phyloP scores from a whole-genome alignment of 139 green algal species.

The Chlamydomonas urium region DNA sequence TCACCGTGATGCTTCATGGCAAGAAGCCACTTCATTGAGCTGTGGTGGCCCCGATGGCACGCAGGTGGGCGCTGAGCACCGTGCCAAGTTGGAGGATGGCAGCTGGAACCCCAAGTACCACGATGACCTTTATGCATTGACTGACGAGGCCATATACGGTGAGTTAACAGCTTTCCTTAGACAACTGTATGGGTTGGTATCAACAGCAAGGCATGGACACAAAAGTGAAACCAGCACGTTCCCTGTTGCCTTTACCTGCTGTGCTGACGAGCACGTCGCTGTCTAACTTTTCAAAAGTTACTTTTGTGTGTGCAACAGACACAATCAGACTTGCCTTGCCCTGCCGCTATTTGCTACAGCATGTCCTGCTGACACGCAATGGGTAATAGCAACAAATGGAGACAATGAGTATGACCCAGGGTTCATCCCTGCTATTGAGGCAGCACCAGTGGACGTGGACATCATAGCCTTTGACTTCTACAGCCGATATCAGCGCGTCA shows the following conservation, averaged over 20 bases:
- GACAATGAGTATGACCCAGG: constrained; percentile 75
- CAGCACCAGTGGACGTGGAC: constrained; percentile 32
- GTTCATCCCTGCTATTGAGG: constrained; percentile 44
- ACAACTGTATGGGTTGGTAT: too few species aligned
- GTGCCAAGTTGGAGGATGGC: constrained; percentile 35
- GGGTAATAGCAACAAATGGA: constrained; percentile 80
- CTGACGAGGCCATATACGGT: constrained; percentile 68
- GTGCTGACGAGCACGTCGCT: too few species aligned
- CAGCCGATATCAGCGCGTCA: constrained; percentile 70
- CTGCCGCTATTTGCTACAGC: constrained; percentile 31
- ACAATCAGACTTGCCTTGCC: background rate
- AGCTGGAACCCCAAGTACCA: constrained; percentile 67
- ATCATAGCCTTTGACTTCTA: constrained; percentile 81
- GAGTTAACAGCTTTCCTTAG: constrained; percentile 11
- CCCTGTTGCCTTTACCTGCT: too few species aligned
- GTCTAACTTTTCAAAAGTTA: too few species aligned
- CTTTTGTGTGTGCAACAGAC: too few species aligned
- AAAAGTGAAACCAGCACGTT: too few species aligned
- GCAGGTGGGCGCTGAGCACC: constrained; percentile 37
- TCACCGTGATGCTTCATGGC: too few species aligned
- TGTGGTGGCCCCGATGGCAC: too few species aligned
- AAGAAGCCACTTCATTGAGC: too few species aligned
- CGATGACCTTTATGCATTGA: constrained; percentile 75
- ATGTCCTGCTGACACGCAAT: constrained; percentile 55
- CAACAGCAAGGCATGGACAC: too few species aligned